phyloP scores from a whole-genome alignment of 2,329 filamentous ascomycete genomes.

The Fusarium tuaranense region DNA sequence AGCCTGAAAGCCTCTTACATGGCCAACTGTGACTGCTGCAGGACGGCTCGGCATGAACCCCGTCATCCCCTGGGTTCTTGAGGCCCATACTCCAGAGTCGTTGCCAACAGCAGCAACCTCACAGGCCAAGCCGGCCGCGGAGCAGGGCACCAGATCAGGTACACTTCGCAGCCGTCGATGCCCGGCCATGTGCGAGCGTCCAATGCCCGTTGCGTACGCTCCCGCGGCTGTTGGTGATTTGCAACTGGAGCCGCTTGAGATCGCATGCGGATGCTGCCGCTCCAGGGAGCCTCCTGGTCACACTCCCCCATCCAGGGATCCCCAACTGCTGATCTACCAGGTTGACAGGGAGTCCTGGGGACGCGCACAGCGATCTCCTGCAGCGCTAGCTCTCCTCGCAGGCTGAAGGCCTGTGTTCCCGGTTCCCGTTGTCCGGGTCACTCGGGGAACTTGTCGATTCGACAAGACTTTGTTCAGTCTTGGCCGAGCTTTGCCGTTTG shows the following conservation, averaged over 20 bases:
- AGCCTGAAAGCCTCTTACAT: conserved; percentile 7
- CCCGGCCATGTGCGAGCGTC: conserved; percentile 1
- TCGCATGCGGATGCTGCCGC: conserved; percentile 40
- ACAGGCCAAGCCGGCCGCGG: neutral
- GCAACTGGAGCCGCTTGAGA: conserved; percentile 21
- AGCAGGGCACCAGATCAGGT: conserved; percentile 1
- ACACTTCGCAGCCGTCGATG: neutral
- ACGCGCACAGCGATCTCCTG: conserved; percentile 40
- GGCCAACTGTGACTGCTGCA: neutral
- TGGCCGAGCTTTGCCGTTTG: neutral
- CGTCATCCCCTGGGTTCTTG: neutral
- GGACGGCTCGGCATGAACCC: conserved; percentile 4
- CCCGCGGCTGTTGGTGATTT: conserved; percentile 17
- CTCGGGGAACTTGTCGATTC: neutral
- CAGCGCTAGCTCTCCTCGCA: conserved; percentile 33
- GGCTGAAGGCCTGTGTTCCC: conserved; percentile 17
- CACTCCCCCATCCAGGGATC: conserved; percentile 23
- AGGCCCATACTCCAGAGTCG: conserved; percentile 2
- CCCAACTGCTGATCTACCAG: conserved; percentile 35
- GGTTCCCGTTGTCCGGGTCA: conserved; percentile 19
- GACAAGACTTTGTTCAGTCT: neutral
- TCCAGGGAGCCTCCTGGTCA: conserved; percentile 20
- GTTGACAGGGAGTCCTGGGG: conserved; percentile 26
- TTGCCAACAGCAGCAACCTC: neutral
- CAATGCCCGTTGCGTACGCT: conserved; percentile 6